Evolutionary conservation across 108 stramenopile genomes (phyloP).

Genomic region (Epithemia pelagica): DNA sequence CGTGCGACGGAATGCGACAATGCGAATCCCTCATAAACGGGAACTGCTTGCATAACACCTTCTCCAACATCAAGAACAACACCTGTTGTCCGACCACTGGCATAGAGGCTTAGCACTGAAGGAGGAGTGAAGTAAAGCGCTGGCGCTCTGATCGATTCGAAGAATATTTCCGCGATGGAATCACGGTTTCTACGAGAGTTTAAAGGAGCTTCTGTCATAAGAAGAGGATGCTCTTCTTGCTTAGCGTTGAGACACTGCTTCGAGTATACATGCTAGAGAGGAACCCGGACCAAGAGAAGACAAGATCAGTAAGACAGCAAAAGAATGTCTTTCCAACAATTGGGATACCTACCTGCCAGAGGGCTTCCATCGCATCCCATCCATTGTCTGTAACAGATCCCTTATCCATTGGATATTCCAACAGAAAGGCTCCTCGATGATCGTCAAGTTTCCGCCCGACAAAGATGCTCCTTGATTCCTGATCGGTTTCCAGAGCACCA

Average conservation of each 20-base stretch:
- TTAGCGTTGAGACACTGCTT: slow-evolving; percentile 81
- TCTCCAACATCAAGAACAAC: slow-evolving; percentile 97
- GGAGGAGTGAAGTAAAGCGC: slow-evolving; percentile 90
- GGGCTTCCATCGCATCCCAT: slow-evolving; percentile 91
- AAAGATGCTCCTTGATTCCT: slow-evolving; percentile 71
- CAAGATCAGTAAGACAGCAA: slow-evolving; percentile 2
- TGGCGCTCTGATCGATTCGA: slow-evolving; percentile 92
- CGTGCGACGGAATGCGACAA: slow-evolving; percentile 90
- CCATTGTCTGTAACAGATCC: slow-evolving; percentile 80
- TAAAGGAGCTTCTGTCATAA: slow-evolving; percentile 93
- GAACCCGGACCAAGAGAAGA: too few relatives aligned
- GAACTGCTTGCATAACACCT: slow-evolving; percentile 93
- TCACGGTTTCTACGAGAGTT: slow-evolving; percentile 90
- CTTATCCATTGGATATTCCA: slow-evolving; percentile 90
- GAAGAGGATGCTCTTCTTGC: slow-evolving; percentile 89
- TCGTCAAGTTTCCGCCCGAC: slow-evolving; percentile 90
- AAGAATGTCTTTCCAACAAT: not conserved
- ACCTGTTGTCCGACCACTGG: slow-evolving; percentile 94
- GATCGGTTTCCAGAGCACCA: slow-evolving; percentile 82
- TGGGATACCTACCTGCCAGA: slow-evolving; percentile 68
- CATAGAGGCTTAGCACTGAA: slow-evolving; percentile 90
- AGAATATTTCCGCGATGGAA: slow-evolving; percentile 85
- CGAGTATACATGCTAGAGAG: slow-evolving; percentile 72
- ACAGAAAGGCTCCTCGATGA: slow-evolving; percentile 87
- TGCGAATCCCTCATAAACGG: slow-evolving; percentile 97